Conservation (phyloP, 257 asterid species). For the Nicotiana sylvestris region DNA sequence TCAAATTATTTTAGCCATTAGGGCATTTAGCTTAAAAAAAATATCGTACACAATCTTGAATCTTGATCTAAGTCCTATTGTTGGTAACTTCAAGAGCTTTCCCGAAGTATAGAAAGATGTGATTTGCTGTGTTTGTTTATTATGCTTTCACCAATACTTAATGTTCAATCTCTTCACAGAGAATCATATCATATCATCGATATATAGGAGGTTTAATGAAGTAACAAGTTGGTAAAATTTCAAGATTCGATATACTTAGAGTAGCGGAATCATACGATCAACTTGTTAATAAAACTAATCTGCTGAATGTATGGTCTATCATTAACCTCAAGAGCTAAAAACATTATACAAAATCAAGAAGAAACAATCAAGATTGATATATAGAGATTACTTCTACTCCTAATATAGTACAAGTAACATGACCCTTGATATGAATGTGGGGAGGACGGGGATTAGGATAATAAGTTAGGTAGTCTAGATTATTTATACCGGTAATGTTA, state of each 20-base stretch:
- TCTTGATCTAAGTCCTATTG: background rate
- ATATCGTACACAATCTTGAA: background rate
- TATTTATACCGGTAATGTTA: too few relatives aligned
- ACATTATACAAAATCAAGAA: background rate
- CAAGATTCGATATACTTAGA: background rate
- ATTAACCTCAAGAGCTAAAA: too few relatives aligned
- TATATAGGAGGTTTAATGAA: background rate
- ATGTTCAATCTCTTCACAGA: slow-evolving; percentile 5
- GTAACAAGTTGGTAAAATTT: background rate
- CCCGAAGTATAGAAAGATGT: background rate
- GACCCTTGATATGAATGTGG: too few relatives aligned
- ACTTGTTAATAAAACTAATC: background rate
- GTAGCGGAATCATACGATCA: background rate
- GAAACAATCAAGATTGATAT: background rate
- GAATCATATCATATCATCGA: background rate
- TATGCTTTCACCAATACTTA: background rate
- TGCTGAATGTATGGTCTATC: too few relatives aligned
- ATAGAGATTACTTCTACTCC: too few relatives aligned
- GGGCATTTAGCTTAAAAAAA: too few relatives aligned
- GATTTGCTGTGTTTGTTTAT: background rate
- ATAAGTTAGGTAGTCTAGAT: too few relatives aligned
- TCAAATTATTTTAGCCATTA: too few relatives aligned
- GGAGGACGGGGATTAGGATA: too few relatives aligned
- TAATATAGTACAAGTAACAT: too few relatives aligned
- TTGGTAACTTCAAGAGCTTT: background rate